These are phyloP conservation scores for Lasiodiplodia hormozganensis DNA, from an alignment of 2,329 filamentous ascomycete genomes.

Conservation along the genomic window DNA sequence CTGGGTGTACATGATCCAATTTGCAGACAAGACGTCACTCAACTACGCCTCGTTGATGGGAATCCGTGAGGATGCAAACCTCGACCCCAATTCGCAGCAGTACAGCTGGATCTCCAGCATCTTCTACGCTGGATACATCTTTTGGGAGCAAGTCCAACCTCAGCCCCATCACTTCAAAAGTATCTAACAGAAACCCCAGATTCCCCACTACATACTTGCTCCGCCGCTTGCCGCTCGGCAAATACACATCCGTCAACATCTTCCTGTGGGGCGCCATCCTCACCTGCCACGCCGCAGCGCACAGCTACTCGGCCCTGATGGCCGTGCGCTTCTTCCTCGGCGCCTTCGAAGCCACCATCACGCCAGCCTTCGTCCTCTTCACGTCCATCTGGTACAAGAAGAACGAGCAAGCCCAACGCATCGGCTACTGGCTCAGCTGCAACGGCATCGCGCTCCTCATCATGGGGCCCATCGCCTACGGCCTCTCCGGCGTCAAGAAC, in stretches of 20 bases:
- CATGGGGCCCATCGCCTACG: conserved; percentile 37
- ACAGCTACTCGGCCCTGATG: conserved; percentile 52
- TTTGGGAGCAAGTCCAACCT: not conserved
- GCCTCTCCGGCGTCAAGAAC: conserved; percentile 40
- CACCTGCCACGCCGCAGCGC: conserved; percentile 41
- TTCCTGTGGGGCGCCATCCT: conserved; percentile 55
- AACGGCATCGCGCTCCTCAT: conserved; percentile 60
- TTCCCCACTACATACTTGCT: conserved; percentile 43
- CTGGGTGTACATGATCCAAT: conserved; percentile 68
- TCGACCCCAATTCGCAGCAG: conserved; percentile 58
- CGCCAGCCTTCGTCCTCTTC: conserved; percentile 59
- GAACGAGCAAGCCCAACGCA: conserved; percentile 56
- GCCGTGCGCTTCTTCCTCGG: conserved; percentile 38
- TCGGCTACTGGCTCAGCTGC: conserved; percentile 52
- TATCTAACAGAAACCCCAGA: not conserved
- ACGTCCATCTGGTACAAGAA: conserved; percentile 59
- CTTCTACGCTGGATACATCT: conserved; percentile 48
- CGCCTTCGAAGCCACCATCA: conserved; percentile 57
- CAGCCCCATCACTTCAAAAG: not conserved
- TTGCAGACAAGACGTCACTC: conserved; percentile 67
- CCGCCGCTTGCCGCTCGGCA: conserved; percentile 66
- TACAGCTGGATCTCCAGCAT: conserved; percentile 60
- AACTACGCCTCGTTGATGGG: conserved; percentile 69
- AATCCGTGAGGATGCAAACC: conserved; percentile 63
- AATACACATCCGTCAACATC: conserved; percentile 62